Evolutionary conservation across 768 basidiomycete genomes (phyloP), one percentile per base, ranked within the genome.

Genomic region (Psilocybe tampanensis): DNA sequence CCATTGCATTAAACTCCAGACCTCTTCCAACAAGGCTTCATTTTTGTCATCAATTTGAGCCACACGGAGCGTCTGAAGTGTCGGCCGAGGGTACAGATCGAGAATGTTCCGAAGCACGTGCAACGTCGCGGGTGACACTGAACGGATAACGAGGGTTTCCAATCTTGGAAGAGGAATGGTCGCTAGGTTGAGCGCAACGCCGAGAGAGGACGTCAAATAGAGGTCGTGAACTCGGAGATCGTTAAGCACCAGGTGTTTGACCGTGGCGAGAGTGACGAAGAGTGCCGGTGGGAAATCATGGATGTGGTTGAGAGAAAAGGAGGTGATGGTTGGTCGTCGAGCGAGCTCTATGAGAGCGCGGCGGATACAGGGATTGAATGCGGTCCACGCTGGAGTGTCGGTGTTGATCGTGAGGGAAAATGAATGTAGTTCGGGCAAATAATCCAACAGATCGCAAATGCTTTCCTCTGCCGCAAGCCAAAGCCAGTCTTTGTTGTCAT

Each of bases 1-100:
- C 65, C 65, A 66, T n/a, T 60, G 60, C 51, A 66, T 56, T 3
- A 66, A 22, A 17, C 44, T 53, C 65, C 65, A 66, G 1, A 66
- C 29, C 26, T 64, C 59, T 2, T 47, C 42, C 17, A 62, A 39
- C 32, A 62, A 43, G 2, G 54, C 56, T 0, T 11, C 23, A 17
- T 64, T 60, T 8, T 53, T 51, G 19, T 62, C 56, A 41, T 62
- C 58, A 17, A 60, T 42, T 24, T 59, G 39, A 8, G 55, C 52
- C 1, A 66, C 44, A 7, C 58, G 50, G 23, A 66, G 49, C 13
- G 29, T 58, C n/a, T 34, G 55, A 15, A 66, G 60, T 22, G 54
- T 55, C 6, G 65, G 57, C 2, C 21, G 47, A n/a, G 54, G 55
- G 12, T 60, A 55, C 2, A 54, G 39, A 8, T 52, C 43, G 15